Base-by-base conservation (phyloP, 129 eudicot genomes). In the Dittrichia graveolens region DNA sequence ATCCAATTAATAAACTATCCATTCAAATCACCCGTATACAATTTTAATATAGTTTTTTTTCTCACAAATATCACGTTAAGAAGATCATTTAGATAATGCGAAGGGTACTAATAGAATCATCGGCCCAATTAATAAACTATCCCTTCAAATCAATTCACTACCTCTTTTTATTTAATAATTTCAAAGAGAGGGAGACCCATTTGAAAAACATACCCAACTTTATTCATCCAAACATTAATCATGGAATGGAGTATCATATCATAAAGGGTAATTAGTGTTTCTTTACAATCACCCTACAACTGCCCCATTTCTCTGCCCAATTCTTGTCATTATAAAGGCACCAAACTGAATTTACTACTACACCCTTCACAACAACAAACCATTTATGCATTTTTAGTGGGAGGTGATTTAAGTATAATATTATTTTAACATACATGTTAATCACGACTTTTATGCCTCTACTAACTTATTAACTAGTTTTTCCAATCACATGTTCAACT, bases 271-370 rank as follows among this genome's bases (percentile, higher is more conserved):
- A 47, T 67, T 47, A 67, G 19, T 18, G n/a, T 45, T 45, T 47
- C 37, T 43, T 65, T 13, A 67, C 60, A 48, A 73, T 73, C 52
- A 61, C 18, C 70, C 61, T 10, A 61, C 53, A 61, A 60, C 58
- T 73, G 48, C 61, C 70, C 61, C 70, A 73, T 52, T 75, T 53
- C 38, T 19, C 69, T 42, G 38, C 75, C 57, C 75, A 69, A 42
- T 12, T 71, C 57, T 56, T 11, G 44, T 47, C 57, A 43, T 56
- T 16, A 45, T 38, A 41, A 40, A 45, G 40, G 60, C 5, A 39
- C 37, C 39, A 58, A 19, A 19, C 6, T 34, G 69, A 61, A 35
- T 16, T 72, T 63, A 45, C 77, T 16, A 60, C 8, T 35, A 59
- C 47, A 61, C 60, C 77, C 63, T 74, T 50, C 38, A n/a, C 42